phyloP scores from a whole-genome alignment of 202 grass and related monocot genomes.

The Setaria italica region DNA sequence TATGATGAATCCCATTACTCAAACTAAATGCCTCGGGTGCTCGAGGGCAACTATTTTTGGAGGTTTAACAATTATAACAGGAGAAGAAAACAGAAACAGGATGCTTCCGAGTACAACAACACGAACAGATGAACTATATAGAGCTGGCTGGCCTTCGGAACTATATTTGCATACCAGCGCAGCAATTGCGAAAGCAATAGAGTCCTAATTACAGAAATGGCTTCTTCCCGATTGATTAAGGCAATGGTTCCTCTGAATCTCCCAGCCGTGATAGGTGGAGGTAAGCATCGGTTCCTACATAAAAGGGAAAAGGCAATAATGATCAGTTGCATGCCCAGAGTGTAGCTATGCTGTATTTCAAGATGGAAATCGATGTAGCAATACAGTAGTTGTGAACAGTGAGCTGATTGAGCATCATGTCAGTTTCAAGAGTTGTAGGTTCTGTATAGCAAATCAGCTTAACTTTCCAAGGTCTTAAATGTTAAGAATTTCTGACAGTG shows the following conservation, averaged over 20 bases:
- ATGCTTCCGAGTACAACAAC: slow-evolving; percentile 30
- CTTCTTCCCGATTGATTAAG: slow-evolving; percentile 44
- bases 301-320: not conserved
- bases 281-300: slow-evolving; percentile 94
- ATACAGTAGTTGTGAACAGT: not conserved
- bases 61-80: not conserved
- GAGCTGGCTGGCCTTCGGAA: slow-evolving; percentile 47
- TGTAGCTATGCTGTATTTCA: slow-evolving; percentile 6
- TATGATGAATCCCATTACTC: not conserved
- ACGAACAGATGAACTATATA: slow-evolving; percentile 37
- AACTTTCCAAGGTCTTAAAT: not conserved
- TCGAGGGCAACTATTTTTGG: not conserved
- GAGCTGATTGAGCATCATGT: not conserved
- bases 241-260: slow-evolving; percentile 92
- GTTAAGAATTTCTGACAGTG: not conserved
- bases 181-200: slow-evolving; percentile 33
- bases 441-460: not conserved
- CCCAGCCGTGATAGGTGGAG: slow-evolving; percentile 94
- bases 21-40: not conserved
- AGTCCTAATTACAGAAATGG: slow-evolving; percentile 51
- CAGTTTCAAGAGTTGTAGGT: not conserved
- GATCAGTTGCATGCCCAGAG: not conserved
- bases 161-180: slow-evolving; percentile 56
- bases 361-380: not conserved
- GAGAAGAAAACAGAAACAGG: slow-evolving; percentile 17